Conservation (phyloP, 352 stramenopile genomes). For the Globisporangium parvum region DNA sequence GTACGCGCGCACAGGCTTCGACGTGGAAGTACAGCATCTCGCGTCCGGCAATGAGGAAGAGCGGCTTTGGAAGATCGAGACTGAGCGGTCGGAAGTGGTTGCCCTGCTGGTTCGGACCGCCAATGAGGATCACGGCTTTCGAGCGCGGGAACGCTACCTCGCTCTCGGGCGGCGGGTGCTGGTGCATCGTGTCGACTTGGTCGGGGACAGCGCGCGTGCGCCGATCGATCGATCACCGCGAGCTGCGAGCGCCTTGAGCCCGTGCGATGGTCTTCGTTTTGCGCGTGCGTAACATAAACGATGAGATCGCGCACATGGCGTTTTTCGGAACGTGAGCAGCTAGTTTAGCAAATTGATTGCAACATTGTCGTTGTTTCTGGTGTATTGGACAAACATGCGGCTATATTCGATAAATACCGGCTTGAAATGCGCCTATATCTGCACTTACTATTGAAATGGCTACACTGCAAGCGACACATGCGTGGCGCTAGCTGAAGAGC, state of each 20-base stretch:
- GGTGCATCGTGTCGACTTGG: constrained; percentile 1
- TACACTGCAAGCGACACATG: neutral
- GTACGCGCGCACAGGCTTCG: constrained; percentile 74
- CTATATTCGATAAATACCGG: neutral
- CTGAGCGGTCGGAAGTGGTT: constrained; percentile 87
- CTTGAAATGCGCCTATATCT: neutral
- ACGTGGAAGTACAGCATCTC: constrained; percentile 90
- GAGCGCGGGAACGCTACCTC: constrained; percentile 60
- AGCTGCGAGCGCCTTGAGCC: neutral
- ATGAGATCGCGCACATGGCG: neutral
- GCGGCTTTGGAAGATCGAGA: constrained; percentile 79
- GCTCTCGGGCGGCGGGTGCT: constrained; percentile 14
- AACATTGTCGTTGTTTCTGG: no score
- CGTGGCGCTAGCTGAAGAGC: constrained; percentile 7
- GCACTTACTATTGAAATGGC: neutral
- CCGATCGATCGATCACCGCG: neutral
- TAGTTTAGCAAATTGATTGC: no score
- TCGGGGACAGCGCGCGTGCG: neutral
- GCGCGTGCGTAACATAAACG: neutral
- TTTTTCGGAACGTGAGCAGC: no score
- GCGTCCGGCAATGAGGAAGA: constrained; percentile 80
- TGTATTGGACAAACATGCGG: no score
- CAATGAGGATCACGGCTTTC: constrained; percentile 86
- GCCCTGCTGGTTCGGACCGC: constrained; percentile 78
- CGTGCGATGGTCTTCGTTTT: neutral